Evolutionary conservation across 345 rosid species (phyloP).

Genomic region (Hevea brasiliensis): DNA sequence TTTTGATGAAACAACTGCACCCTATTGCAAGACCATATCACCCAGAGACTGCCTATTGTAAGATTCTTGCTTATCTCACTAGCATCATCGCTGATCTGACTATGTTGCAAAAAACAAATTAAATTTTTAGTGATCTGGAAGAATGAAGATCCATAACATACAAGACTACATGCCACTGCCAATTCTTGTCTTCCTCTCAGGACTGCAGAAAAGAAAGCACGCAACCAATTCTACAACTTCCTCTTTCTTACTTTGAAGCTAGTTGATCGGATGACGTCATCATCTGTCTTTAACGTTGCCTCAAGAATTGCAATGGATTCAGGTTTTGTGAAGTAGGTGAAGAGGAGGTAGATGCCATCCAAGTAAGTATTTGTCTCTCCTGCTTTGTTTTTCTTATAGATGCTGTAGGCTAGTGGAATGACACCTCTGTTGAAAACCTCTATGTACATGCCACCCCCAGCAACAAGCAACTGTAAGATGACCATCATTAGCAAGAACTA

Average conservation of each 20-base stretch:
- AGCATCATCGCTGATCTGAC: background rate
- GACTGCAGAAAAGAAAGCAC: conserved; percentile 9
- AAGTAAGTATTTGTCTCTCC: conserved; percentile 77
- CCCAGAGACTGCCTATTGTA: too few relatives aligned
- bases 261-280: conserved; percentile 70
- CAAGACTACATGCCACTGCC: conserved; percentile 4
- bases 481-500: conserved; percentile 8
- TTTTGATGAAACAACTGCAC: too few relatives aligned
- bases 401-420: conserved; percentile 83
- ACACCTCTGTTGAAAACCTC: conserved; percentile 98
- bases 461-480: conserved; percentile 72
- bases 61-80: background rate
- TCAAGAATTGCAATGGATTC: conserved; percentile 64
- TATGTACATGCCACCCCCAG: conserved; percentile 96
- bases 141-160: conserved; percentile 12
- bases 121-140: conserved; percentile 5
- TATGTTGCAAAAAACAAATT: conserved; percentile 16
- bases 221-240: conserved; percentile 42
- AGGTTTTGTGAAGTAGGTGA: conserved; percentile 88
- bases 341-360: conserved; percentile 91
- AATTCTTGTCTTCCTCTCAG: conserved; percentile 15
- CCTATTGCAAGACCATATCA: too few relatives aligned
- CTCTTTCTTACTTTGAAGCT: conserved; percentile 71
- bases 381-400: conserved; percentile 82
- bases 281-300: conserved; percentile 51